phyloP scores from a whole-genome alignment of 2,329 filamentous ascomycete species.

The Colletotrichum limetticola region DNA sequence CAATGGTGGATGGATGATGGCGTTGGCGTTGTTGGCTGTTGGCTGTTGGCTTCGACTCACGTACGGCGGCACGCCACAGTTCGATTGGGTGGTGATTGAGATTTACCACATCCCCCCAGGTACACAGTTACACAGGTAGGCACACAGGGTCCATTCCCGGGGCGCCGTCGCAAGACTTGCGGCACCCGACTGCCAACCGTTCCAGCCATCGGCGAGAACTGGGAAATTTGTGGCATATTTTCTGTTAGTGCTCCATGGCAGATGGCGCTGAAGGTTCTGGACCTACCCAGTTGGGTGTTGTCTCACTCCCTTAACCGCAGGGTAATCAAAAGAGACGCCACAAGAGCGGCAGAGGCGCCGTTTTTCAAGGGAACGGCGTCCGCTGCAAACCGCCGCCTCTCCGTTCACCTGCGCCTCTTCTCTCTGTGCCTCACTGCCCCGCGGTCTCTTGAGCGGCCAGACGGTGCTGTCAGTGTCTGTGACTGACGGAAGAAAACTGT shows the following conservation, averaged over 20 bases:
- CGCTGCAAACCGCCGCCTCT: not conserved
- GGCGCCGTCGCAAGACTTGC: not conserved
- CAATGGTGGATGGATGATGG: not conserved
- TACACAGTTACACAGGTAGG: too few species aligned
- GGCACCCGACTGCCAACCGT: not conserved
- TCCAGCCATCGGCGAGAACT: not conserved
- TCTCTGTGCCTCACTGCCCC: not conserved
- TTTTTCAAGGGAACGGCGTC: not conserved
- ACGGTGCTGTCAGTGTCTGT: not conserved
- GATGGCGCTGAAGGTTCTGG: not conserved
- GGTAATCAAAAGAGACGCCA: not conserved
- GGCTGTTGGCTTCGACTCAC: not conserved
- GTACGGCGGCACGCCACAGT: not conserved
- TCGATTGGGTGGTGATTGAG: not conserved
- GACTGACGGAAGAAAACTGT: not conserved
- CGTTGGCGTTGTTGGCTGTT: not conserved
- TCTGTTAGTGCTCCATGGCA: not conserved
- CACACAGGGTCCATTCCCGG: not conserved
- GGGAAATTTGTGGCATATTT: not conserved
- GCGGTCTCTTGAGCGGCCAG: not conserved
- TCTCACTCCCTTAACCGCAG: not conserved
- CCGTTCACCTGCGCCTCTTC: not conserved
- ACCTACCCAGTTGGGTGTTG: not conserved
- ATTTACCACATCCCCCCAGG: not conserved
- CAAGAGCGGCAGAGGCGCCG: constrained; percentile 5